These are phyloP conservation scores for Boletus mariae DNA, from an alignment of 1,284 basidiomycete genomes.

Conservation along the genomic window DNA sequence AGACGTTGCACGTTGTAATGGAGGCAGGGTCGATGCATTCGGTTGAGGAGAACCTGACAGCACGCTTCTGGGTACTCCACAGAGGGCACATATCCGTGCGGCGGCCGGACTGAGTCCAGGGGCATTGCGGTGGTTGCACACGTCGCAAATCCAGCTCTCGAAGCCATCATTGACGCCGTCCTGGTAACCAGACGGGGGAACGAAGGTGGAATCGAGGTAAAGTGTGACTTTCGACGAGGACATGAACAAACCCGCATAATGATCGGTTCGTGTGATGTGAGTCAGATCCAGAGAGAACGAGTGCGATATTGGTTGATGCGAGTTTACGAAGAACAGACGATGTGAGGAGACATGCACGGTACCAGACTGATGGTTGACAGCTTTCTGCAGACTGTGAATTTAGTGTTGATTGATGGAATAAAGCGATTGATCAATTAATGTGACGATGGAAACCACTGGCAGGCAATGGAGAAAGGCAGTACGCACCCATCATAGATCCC, in stretches of 20 bases:
- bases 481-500: constrained; percentile 89
- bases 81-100: constrained; percentile 65
- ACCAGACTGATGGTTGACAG: constrained; percentile 68
- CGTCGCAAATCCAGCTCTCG: constrained; percentile 78
- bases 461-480: constrained; percentile 6
- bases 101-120: constrained; percentile 62
- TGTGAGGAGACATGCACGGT: constrained; percentile 79
- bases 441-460: constrained; percentile 16
- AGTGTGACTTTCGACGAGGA: constrained; percentile 90
- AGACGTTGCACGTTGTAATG: constrained; percentile 39
- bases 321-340: constrained; percentile 79
- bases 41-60: constrained; percentile 31
- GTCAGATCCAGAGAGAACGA: constrained; percentile 68
- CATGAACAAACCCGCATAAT: constrained; percentile 90
- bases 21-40: constrained; percentile 34
- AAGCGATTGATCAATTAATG: constrained; percentile 14
- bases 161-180: constrained; percentile 32
- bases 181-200: constrained; percentile 20
- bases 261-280: constrained; percentile 75
- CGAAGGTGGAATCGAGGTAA: constrained; percentile 44
- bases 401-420: constrained; percentile 31
- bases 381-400: constrained; percentile 71
- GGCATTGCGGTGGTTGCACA: constrained; percentile 81
- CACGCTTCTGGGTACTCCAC: constrained; percentile 64
- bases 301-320: constrained; percentile 41